A percentile compares a stretch with the other conserved stretches of the same genome.
phyloP scores from a whole-genome alignment of 2,329 filamentous ascomycete species.

The Ploettnerulaceae sp. region DNA sequence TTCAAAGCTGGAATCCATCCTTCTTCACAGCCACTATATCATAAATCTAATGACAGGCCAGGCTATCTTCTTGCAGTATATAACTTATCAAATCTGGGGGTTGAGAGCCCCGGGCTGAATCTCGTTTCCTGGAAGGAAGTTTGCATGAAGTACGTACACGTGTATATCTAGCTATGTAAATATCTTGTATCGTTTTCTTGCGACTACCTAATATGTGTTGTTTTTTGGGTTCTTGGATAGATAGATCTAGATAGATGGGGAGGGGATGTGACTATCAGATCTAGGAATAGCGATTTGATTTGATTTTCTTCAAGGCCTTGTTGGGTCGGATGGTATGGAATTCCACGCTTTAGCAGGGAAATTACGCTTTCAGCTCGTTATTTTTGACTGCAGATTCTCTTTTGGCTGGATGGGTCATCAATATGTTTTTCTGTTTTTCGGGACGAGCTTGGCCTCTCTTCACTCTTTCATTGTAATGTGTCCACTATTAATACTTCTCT shows the following conservation, averaged over 20 bases:
- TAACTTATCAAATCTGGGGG: slow-evolving; percentile 53
- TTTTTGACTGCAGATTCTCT: not conserved
- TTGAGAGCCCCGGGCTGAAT: slow-evolving; percentile 64
- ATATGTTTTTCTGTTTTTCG: slow-evolving; percentile 11
- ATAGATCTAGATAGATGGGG: slow-evolving; percentile 29
- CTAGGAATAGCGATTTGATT: slow-evolving; percentile 48
- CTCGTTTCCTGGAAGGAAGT: slow-evolving; percentile 54
- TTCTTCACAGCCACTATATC: slow-evolving; percentile 42
- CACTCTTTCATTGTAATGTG: slow-evolving; percentile 8
- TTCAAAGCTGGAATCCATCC: slow-evolving; percentile 51
- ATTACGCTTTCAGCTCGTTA: slow-evolving; percentile 40
- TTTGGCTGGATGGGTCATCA: slow-evolving; percentile 5
- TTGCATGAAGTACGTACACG: slow-evolving; percentile 62
- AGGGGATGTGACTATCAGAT: slow-evolving; percentile 49
- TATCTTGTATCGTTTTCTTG: slow-evolving; percentile 42
- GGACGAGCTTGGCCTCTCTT: slow-evolving; percentile 13
- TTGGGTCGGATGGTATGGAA: slow-evolving; percentile 55
- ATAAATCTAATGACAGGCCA: slow-evolving; percentile 34
- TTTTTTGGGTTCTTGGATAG: slow-evolving; percentile 42
- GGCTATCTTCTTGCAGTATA: slow-evolving; percentile 45
- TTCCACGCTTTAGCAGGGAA: slow-evolving; percentile 50
- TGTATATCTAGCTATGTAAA: slow-evolving; percentile 51
- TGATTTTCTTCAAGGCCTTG: slow-evolving; percentile 39
- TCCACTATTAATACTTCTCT: slow-evolving; percentile 16
- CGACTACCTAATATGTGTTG: slow-evolving; percentile 17